Base-by-base conservation (phyloP, 805 yeast genomes). In the Saccharomyces cerevisiae region DNA sequence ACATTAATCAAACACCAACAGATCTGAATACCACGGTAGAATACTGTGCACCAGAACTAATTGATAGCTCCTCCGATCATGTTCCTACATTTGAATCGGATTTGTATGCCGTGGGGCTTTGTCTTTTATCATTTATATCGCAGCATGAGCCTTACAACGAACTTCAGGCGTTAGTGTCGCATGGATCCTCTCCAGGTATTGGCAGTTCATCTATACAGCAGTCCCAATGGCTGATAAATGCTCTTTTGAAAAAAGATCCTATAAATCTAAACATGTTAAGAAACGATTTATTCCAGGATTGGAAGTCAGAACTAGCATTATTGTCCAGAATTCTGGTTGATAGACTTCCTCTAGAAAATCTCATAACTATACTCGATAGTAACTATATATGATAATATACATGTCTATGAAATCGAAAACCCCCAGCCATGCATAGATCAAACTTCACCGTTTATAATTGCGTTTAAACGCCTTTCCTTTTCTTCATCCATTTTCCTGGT, bases 391-490 rank as follows among this genome's bases (percentile, higher is more conserved):
- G 27, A 46, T 41, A 17, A 9, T 47, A 48, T 47, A 30, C 47
- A 56, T 36, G 50, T 29, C 21, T 30, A 46, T 14, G 6, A 17
- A 26, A 14, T 6, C 49, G 9, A 14, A 47, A 47, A 6, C 4
- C 24, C 24, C 1, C 13, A 1, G 11, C 22, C 22, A 36, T 6
- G 24, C 24, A 36, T 36, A 36, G 11, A 17, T 36, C 24, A 36
- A 36, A 36, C 43, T 32, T 68, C 71, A 21, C 72, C 72, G 43
- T 68, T 68, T 30, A 70, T 68, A 47, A 70, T 65, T 0, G 73
- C 73, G 46, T 69, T 67, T 52, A 70, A 49, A 55, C 73, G 64
- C 52, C 64, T 64, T 46, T 70, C 73, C 49, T 68, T 67, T 51
- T 68, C 72, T 28, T 63, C 67, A 51, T 70, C 73, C 29, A 61